Percentiles rank a stretch among this genome's conserved stretches.
These are phyloP conservation scores for Corylus avellana DNA, from an alignment of 306 rosid species.

Conservation along the genomic window DNA sequence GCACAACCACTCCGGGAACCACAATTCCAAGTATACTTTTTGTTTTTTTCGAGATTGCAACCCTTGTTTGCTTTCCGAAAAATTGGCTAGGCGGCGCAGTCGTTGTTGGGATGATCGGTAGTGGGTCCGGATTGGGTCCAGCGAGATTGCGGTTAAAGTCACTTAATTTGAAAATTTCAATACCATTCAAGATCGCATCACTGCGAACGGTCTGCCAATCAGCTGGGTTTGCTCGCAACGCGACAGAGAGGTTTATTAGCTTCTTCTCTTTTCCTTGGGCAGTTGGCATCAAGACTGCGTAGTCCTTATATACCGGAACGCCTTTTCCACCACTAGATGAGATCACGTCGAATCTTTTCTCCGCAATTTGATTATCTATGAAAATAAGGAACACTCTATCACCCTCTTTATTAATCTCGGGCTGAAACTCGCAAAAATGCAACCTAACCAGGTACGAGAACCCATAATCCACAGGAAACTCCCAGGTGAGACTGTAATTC, in stretches of 20 bases:
- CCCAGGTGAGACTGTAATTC: slow-evolving; percentile 30
- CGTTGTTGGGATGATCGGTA: not conserved
- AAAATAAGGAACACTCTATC: not conserved
- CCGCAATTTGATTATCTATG: slow-evolving; percentile 10
- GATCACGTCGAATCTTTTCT: not conserved
- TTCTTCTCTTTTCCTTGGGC: not conserved
- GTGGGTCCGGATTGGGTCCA: not conserved
- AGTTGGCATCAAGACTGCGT: not conserved
- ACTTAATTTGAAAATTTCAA: slow-evolving; percentile 39
- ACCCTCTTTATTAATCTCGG: not conserved
- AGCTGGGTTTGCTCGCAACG: not conserved
- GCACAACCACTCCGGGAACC: not conserved
- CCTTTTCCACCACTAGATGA: not conserved
- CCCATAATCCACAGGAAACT: slow-evolving; percentile 12
- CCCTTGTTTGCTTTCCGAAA: not conserved
- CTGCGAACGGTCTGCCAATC: accelerated
- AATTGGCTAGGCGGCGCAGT: not conserved
- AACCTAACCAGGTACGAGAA: slow-evolving; percentile 31
- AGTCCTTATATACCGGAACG: slow-evolving; percentile 21
- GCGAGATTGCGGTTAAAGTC: not conserved
- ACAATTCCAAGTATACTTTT: not conserved
- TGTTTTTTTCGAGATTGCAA: no score
- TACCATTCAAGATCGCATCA: slow-evolving; percentile 40
- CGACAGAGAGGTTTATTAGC: slow-evolving; percentile 6
- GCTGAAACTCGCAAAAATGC: slow-evolving; percentile 29